Evolutionary conservation across 164 flowering plant species (phyloP).

Genomic region (grape (Vitis vinifera)): ASM3070453v1 NC_081820.1:21868001-21868500

Average conservation of each 20-base stretch:
- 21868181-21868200: too few relatives aligned
- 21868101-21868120: neutral
- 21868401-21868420: constrained; percentile 47
- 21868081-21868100: constrained; percentile 44
- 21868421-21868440: constrained; percentile 54
- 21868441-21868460: constrained; percentile 50
- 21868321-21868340: too few relatives aligned
- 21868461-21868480: constrained; percentile 25
- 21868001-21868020: constrained; percentile 52
- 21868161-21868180: too few relatives aligned
- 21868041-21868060: constrained; percentile 41
- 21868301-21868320: too few relatives aligned
- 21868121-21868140: neutral
- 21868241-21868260: too few relatives aligned
- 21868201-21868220: too few relatives aligned
- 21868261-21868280: too few relatives aligned
- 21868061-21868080: constrained; percentile 32
- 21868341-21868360: too few relatives aligned
- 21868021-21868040: constrained; percentile 46
- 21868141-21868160: neutral
- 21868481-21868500: neutral
- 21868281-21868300: too few relatives aligned
- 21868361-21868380: too few relatives aligned
- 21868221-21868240: too few relatives aligned
- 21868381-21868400: constrained; percentile 52